Evolutionary conservation across 225 moss, liverwort and hornwort genomes (phyloP), one percentile per base, ranked within the genome.

Genomic region (Physcomitrellopsis africana): DNA sequence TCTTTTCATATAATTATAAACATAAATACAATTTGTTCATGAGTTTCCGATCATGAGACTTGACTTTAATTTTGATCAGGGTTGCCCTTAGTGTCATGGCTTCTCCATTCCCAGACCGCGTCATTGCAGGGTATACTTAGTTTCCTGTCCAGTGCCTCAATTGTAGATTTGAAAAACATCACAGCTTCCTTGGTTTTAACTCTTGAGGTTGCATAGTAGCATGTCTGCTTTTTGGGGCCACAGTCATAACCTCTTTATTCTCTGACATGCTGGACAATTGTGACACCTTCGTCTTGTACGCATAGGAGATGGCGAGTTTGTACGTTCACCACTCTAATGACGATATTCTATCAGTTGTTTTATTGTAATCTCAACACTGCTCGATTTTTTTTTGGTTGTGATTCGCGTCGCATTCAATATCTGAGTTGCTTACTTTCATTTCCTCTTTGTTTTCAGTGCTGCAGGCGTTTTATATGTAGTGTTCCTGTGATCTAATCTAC

Each of bases 381-480:
- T 73, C 27, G 6, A 17, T 60, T 60, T 60, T 46, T 62, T 16
- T 29, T 72, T 49, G 44, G 68, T 57, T 69, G 29, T 56, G 57
- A 69, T 68, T 37, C 67, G 26, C 24, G n/a, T 58, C 10, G 47
- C 73, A 70, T 29, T 54, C 19, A 20, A 63, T 80, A 4, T 37
- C 15, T 59, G 24, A 22, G 58, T 55, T 27, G 29, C 56, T 79
- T 68, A 76, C 9, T 27, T 70, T 26, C 23, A 45, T 58, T 68
- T 22, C 16, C 58, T 69, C 57, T 44, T 71, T 63, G 51, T 71
- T 57, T 56, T 75, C 72, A 37, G 45, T 46, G 68, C 68, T 68
- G 75, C 75, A 85, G 84, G 52, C 63, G 70, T 78, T 78, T 67
- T 67, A 72, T 24, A 63, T 78, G 72, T 51, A 63, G 45, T 59